phyloP scores from a whole-genome alignment of 2,329 filamentous ascomycete species.

The Aspergillus texensis region DNA sequence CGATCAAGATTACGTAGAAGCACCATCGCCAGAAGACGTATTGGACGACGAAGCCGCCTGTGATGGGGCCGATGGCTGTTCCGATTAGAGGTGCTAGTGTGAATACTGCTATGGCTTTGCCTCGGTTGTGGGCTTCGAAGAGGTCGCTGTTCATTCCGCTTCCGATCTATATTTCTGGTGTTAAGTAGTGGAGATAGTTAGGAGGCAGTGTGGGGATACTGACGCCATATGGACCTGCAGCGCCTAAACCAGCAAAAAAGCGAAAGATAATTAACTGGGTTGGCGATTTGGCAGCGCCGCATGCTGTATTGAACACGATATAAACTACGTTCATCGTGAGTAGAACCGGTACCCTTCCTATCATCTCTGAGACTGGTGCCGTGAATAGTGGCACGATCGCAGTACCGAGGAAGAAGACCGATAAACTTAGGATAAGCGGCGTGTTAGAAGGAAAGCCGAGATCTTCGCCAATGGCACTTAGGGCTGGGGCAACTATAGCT shows the following conservation, averaged over 20 bases:
- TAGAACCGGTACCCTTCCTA: background rate
- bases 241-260: slow-evolving; percentile 2
- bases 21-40: slow-evolving; percentile 71
- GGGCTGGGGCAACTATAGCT: slow-evolving; percentile 57
- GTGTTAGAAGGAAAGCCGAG: slow-evolving; percentile 53
- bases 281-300: slow-evolving; percentile 42
- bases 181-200: background rate
- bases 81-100: slow-evolving; percentile 65
- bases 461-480: slow-evolving; percentile 55
- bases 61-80: slow-evolving; percentile 65
- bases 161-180: slow-evolving; percentile 36
- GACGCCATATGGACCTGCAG: slow-evolving; percentile 8
- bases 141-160: slow-evolving; percentile 57
- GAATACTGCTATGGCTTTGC: slow-evolving; percentile 64
- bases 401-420: slow-evolving; percentile 58
- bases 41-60: slow-evolving; percentile 65
- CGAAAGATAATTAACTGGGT: slow-evolving; percentile 6
- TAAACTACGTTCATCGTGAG: slow-evolving; percentile 36
- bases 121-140: slow-evolving; percentile 64
- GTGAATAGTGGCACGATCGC: slow-evolving; percentile 30
- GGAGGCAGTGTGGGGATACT: background rate
- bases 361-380: background rate
- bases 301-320: slow-evolving; percentile 61
- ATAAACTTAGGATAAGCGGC: slow-evolving; percentile 52
- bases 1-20: slow-evolving; percentile 68